Evolutionary conservation across 2,329 filamentous ascomycete species (phyloP).

Genomic region (Fusarium sterilihyphosum): DNA sequence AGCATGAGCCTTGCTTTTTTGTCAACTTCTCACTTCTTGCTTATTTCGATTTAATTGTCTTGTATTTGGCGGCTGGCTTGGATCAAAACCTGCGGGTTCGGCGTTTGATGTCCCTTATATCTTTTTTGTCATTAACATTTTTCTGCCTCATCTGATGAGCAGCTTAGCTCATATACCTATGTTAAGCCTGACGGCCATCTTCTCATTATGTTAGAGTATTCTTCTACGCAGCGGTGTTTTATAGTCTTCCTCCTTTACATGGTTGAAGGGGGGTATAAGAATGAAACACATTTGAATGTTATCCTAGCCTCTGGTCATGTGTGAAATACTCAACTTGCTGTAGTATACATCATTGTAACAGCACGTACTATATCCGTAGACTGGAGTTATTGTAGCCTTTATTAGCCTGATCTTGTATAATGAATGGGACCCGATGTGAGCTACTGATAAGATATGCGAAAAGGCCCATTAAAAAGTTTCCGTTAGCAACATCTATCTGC

Average conservation of each 20-base stretch:
- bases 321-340: not conserved
- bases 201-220: conserved; percentile 42
- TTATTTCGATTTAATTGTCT: conserved; percentile 35
- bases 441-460: conserved; percentile 41
- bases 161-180: conserved; percentile 39
- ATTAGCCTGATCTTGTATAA: no score
- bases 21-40: conserved; percentile 18
- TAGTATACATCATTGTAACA: not conserved
- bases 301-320: not conserved
- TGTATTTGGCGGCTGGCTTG: conserved; percentile 44
- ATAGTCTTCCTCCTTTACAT: conserved; percentile 37
- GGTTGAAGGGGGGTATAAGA: conserved; percentile 28
- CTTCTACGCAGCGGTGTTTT: conserved; percentile 39
- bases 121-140: conserved; percentile 27
- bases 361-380: not conserved
- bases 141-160: conserved; percentile 32
- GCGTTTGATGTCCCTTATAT: conserved; percentile 44
- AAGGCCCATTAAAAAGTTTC: conserved; percentile 42
- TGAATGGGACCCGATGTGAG: not conserved
- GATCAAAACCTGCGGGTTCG: conserved; percentile 47
- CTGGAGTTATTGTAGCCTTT: not conserved
- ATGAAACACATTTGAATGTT: conserved; percentile 32
- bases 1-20: conserved; percentile 16
- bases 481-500: not conserved
- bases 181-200: conserved; percentile 39